Conservation (phyloP, 179 eudicot species). For the Nepenthes alata region DNA sequence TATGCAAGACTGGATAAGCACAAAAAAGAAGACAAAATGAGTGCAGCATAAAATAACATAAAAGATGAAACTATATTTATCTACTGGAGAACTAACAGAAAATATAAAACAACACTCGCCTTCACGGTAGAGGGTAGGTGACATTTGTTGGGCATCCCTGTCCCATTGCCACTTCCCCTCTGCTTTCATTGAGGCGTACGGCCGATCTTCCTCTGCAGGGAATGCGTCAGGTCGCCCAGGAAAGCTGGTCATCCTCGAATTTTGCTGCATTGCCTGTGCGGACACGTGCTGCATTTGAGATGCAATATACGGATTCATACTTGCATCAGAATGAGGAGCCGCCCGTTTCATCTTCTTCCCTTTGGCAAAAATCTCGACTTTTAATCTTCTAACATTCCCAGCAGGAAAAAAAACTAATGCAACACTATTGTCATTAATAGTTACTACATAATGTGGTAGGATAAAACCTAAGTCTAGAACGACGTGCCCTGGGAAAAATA, state of each 20-base stretch:
- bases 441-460: too few relatives aligned
- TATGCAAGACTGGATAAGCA: too few relatives aligned
- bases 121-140: slow-evolving; percentile 55
- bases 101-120: slow-evolving; percentile 21
- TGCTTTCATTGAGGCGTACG: slow-evolving; percentile 32
- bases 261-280: slow-evolving; percentile 34
- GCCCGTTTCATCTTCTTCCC: slow-evolving; percentile 29
- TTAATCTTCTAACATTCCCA: not conserved
- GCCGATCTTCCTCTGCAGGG: slow-evolving; percentile 32
- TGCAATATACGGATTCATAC: slow-evolving; percentile 22
- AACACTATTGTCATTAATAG: too few relatives aligned
- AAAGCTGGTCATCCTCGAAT: slow-evolving; percentile 21
- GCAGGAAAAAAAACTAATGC: too few relatives aligned
- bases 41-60: too few relatives aligned
- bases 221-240: slow-evolving; percentile 37
- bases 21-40: too few relatives aligned
- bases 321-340: slow-evolving; percentile 33
- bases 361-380: not conserved
- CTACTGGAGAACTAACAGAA: not conserved
- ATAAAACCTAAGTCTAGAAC: too few relatives aligned
- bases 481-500: too few relatives aligned
- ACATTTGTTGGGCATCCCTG: slow-evolving; percentile 63
- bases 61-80: too few relatives aligned
- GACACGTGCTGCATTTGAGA: slow-evolving; percentile 32
- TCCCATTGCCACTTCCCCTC: slow-evolving; percentile 81